These are phyloP conservation scores for Ascochyta clinopodiicola DNA, from an alignment of 2,329 filamentous ascomycete species.

Conservation along the genomic window DNA sequence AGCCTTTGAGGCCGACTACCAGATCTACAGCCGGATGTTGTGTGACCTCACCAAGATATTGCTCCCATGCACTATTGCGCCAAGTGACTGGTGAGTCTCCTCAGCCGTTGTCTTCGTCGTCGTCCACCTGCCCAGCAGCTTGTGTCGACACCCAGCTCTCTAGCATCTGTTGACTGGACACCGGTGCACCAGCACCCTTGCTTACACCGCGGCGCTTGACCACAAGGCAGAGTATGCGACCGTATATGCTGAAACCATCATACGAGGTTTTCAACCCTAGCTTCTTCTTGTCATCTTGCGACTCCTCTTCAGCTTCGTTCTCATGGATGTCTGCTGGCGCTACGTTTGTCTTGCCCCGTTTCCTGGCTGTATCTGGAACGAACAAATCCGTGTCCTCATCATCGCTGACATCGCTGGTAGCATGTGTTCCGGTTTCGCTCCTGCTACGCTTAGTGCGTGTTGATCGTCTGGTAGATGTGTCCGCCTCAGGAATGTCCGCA, in stretches of 20 bases:
- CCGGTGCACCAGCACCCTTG: constrained; percentile 20
- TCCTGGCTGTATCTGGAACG: constrained; percentile 22
- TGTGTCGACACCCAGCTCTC: constrained; percentile 54
- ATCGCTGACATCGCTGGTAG: constrained; percentile 25
- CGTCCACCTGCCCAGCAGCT: constrained; percentile 44
- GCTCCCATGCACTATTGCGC: background rate
- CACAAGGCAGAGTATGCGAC: constrained; percentile 88
- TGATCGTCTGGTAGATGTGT: constrained; percentile 19
- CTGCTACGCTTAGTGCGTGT: constrained; percentile 25
- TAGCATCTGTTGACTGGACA: constrained; percentile 49
- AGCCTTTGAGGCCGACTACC: background rate
- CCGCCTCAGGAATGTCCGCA: constrained; percentile 62
- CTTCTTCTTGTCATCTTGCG: constrained; percentile 90
- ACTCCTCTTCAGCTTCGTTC: constrained; percentile 30
- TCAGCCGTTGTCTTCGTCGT: constrained; percentile 46
- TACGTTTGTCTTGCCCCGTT: constrained; percentile 29
- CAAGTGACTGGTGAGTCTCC: background rate
- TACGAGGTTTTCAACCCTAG: constrained; percentile 84
- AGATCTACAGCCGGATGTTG: background rate
- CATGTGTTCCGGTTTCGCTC: constrained; percentile 16
- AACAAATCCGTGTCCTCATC: constrained; percentile 46
- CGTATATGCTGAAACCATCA: constrained; percentile 95
- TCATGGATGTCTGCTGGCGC: constrained; percentile 18
- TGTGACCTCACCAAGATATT: background rate
- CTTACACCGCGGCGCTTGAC: constrained; percentile 71